Conservation (phyloP, 129 eudicot genomes). For the Solidago caesia region DNA sequence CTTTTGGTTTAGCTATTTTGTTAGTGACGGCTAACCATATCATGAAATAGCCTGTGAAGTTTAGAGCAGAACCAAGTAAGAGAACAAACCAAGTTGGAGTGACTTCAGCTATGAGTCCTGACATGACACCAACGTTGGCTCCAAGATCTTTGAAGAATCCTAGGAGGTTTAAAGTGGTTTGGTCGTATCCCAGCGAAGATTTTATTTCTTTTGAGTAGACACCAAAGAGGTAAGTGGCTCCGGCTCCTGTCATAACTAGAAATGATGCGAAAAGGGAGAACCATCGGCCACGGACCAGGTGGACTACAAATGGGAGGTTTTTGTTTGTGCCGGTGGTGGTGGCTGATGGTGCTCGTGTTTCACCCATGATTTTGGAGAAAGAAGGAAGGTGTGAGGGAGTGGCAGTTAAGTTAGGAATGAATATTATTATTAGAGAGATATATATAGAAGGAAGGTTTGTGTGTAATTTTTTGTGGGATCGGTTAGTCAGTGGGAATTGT, state of each 20-base stretch:
- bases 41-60: slow-evolving; percentile 62
- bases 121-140: slow-evolving; percentile 50
- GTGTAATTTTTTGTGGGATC: too few relatives aligned
- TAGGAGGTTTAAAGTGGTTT: slow-evolving; percentile 54
- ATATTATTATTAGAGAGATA: too few relatives aligned
- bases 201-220: slow-evolving; percentile 53
- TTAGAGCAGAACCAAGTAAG: slow-evolving; percentile 40
- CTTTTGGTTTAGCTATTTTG: slow-evolving; percentile 37
- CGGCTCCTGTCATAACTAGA: slow-evolving; percentile 45
- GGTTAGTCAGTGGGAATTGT: too few relatives aligned
- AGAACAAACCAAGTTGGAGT: slow-evolving; percentile 62
- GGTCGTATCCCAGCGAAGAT: slow-evolving; percentile 56
- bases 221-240: slow-evolving; percentile 56
- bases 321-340: background rate
- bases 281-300: slow-evolving; percentile 41
- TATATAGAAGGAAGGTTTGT: too few relatives aligned
- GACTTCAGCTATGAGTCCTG: slow-evolving; percentile 52
- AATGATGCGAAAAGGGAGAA: slow-evolving; percentile 48
- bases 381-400: background rate
- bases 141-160: slow-evolving; percentile 64
- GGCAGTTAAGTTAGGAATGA: background rate
- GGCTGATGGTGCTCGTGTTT: slow-evolving; percentile 12
- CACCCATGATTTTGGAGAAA: slow-evolving; percentile 27
- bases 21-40: slow-evolving; percentile 55
- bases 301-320: slow-evolving; percentile 15